Evolutionary conservation across 805 yeast species (phyloP).

Genomic region (Yamadazyma tumulicola): DNA sequence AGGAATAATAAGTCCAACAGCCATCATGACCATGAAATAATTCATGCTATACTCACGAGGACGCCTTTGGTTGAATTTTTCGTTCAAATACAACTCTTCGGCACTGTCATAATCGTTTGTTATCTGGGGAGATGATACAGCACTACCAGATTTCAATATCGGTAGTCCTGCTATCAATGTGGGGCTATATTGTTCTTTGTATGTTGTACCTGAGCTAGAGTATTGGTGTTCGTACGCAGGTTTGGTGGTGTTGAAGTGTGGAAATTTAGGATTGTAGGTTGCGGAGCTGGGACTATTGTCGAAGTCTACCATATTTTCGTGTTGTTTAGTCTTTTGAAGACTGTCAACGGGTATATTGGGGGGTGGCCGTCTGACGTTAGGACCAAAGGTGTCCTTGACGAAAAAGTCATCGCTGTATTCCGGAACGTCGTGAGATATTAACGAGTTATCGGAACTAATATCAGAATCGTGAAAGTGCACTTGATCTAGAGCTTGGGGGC

Average conservation of each 20-base stretch:
- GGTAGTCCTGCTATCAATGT: slow-evolving; percentile 4
- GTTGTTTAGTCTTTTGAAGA: slow-evolving; percentile 11
- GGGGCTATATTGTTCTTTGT: background rate
- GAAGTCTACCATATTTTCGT: slow-evolving; percentile 16
- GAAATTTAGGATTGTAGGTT: background rate
- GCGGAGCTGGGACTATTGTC: background rate
- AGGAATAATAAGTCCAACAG: slow-evolving; percentile 31
- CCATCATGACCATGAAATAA: slow-evolving; percentile 24
- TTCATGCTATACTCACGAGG: slow-evolving; percentile 12
- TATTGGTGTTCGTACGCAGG: background rate
- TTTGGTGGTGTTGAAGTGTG: background rate
- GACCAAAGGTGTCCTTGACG: background rate
- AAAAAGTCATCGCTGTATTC: slow-evolving; percentile 1
- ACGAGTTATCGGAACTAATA: slow-evolving; percentile 9
- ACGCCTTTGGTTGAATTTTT: background rate
- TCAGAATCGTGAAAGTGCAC: slow-evolving; percentile 15
- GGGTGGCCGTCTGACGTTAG: slow-evolving; percentile 12
- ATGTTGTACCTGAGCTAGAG: background rate
- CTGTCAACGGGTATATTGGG: slow-evolving; percentile 14
- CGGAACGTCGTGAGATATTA: slow-evolving; percentile 7
- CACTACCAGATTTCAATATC: slow-evolving; percentile 4
- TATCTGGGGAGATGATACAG: slow-evolving; percentile 9
- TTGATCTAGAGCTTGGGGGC: slow-evolving; percentile 5
- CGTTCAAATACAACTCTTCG: slow-evolving; percentile 8
- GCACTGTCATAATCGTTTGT: slow-evolving; percentile 6